phyloP scores from a whole-genome alignment of 2,329 filamentous ascomycete genomes.

The Didymella sp. region DNA sequence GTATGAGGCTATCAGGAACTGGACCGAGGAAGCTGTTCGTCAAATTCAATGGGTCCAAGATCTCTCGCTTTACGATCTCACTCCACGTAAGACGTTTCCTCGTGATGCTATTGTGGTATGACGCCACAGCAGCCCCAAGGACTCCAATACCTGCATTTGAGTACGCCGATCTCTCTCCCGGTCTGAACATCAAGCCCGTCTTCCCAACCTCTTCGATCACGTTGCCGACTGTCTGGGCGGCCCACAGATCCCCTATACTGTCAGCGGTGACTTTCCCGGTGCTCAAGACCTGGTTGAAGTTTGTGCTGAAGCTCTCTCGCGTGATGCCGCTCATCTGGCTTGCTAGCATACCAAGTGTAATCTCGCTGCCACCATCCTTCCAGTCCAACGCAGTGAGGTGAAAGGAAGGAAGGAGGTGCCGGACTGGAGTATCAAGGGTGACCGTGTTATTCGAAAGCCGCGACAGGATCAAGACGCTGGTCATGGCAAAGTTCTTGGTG shows the following conservation, averaged over 20 bases:
- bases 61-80: slow-evolving; percentile 26
- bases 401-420: slow-evolving; percentile 33
- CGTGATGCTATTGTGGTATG: slow-evolving; percentile 35
- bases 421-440: slow-evolving; percentile 34
- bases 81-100: slow-evolving; percentile 31
- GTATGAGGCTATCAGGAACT: slow-evolving; percentile 17
- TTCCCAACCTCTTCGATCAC: slow-evolving; percentile 30
- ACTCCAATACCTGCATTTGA: slow-evolving; percentile 41
- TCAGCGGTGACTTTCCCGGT: slow-evolving; percentile 33
- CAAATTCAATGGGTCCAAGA: slow-evolving; percentile 32
- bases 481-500: slow-evolving; percentile 39
- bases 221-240: slow-evolving; percentile 24
- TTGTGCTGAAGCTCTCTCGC: slow-evolving; percentile 41
- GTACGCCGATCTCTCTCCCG: slow-evolving; percentile 39
- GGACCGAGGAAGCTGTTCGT: slow-evolving; percentile 16
- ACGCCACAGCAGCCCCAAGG: slow-evolving; percentile 35
- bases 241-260: slow-evolving; percentile 40
- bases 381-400: slow-evolving; percentile 34
- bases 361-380: slow-evolving; percentile 42
- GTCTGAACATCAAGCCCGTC: slow-evolving; percentile 39
- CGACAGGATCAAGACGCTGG: slow-evolving; percentile 29
- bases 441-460: slow-evolving; percentile 17
- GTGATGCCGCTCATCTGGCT: slow-evolving; percentile 41
- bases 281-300: slow-evolving; percentile 38
- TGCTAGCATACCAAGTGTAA: slow-evolving; percentile 43